Percentiles rank a stretch among this genome's conserved stretches.
These are phyloP conservation scores for Lentinula raphanica DNA, from an alignment of 768 basidiomycete genomes.

Conservation along the genomic window DNA sequence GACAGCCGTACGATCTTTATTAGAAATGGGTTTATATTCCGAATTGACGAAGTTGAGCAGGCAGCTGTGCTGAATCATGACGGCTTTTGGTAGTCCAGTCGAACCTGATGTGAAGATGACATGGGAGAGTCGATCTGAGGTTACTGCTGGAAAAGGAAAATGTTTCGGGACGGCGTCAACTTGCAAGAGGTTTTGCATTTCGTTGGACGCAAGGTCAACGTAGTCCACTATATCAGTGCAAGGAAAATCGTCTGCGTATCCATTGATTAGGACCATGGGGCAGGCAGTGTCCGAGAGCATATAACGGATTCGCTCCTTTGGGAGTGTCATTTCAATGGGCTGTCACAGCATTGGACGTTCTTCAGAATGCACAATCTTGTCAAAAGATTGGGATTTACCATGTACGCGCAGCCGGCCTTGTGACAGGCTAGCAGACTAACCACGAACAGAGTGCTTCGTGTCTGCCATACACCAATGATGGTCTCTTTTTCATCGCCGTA, in stretches of 20 bases:
- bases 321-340: conserved; percentile 1
- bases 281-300: neutral
- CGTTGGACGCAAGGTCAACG: neutral
- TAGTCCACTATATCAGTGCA: neutral
- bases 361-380: too few relatives aligned
- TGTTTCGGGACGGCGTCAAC: neutral
- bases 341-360: neutral
- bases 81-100: conserved; percentile 18
- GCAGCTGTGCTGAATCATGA: conserved; percentile 9
- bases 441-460: neutral
- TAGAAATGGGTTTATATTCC: neutral
- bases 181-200: neutral
- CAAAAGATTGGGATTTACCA: conserved; percentile 3
- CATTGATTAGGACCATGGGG: neutral
- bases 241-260: neutral
- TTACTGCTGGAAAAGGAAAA: neutral
- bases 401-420: conserved; percentile 7
- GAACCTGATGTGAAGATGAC: conserved; percentile 12
- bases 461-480: neutral
- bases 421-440: neutral
- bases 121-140: neutral
- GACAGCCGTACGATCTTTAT: neutral
- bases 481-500: neutral
- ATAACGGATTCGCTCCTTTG: neutral
- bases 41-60: neutral